Base-by-base conservation (phyloP, 2,329 filamentous ascomycete species). In the Trichoderma sp. region DNA sequence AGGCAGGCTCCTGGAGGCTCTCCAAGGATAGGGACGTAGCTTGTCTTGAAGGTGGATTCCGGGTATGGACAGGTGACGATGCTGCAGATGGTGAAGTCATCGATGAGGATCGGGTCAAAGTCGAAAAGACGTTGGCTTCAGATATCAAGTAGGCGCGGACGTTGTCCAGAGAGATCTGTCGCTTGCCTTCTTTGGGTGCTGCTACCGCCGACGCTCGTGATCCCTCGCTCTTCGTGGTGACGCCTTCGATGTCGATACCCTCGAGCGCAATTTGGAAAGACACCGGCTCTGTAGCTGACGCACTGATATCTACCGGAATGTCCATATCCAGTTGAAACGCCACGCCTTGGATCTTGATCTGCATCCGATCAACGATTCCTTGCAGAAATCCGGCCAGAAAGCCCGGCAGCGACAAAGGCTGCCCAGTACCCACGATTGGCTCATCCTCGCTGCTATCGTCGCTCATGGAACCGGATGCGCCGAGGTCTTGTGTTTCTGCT, bases 351-450 rank as follows among this genome's bases (percentile, higher is more conserved):
- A 94, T 86, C 57, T 80, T 81, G 28, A 94, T 78, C 72, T 90
- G 85, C 63, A 89, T 81, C 52, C 90, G 84, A 75, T 95, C 90
- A 28, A 90, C 79, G 56, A 93, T 86, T 34, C 90, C 90, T 69
- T 92, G 88, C 6, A 94, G 76, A 69, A 92, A 91, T 68, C 85
- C 85, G 48, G 88, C 85, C 54, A 95, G 78, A 68, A 93, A 92
- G 0, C 79, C 80, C 6, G 91, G 91, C 5, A 94, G 78, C 1
- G 87, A 88, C 39, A 93, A 78, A 1, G 86, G 78, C 69, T 90
- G 85, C 1, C 91, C 91, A 24, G 89, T 91, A n/a, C 91, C 91
- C 5, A 86, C 75, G 10, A 81, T 74, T 15, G 79, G 76, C 44
- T 88, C 88, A 5, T 90, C 87, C 45, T 89, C 86, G 68, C 83